Evolutionary conservation across 192 early-diverging fungal genomes (phyloP), one percentile per base, ranked within the genome.

Genomic region (Pilaira anomala): DNA sequence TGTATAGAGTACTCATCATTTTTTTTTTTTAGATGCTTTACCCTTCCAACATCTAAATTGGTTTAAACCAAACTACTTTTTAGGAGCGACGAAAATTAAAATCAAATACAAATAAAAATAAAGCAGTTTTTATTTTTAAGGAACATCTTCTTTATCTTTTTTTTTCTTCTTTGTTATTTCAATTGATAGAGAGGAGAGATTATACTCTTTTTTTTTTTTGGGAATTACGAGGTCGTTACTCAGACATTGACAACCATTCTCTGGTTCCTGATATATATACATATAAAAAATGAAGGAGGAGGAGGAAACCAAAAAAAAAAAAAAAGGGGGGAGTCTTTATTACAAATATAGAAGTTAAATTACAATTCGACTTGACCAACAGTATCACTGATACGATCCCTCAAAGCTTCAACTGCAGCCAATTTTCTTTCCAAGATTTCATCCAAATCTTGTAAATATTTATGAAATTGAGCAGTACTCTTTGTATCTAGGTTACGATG

Each of bases 21-120:
- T 63, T 51, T 44, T 28, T 71, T 41, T 55, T 61, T 45, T 73
- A 92, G 91, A 95, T 97, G 93, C 72, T 97, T 76, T 97, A 97
- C 87, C 95, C 95, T 64, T 97, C 95, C 74, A 74, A 60, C 72
- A 68, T 74, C 66, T 74, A 73, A 73, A 66, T 33, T 9, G 33
- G 6, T 36, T 36, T 36, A 9, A 9, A 36, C n/a, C n/a, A 36
- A 36, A 36, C 33, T 36, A 36, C 11, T 9, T 36, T 36, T n/a
- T n/a, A n/a, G n/a, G n/a, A 3, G 33, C 33, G 33, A 36, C 33
- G 33, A 36, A 4, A 36, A 9, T 36, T 36, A 9, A 3, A 33
- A 4, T 7, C 30, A 33, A 33, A 33, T 33, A 33, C 30, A 33
- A 36, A 36, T 9, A 36, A 36, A 36, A 36, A 36, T 36, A 36